These are phyloP conservation scores for Aspergillus quadrilineatus DNA, from an alignment of 2,329 filamentous ascomycete genomes.

Conservation along the genomic window DNA sequence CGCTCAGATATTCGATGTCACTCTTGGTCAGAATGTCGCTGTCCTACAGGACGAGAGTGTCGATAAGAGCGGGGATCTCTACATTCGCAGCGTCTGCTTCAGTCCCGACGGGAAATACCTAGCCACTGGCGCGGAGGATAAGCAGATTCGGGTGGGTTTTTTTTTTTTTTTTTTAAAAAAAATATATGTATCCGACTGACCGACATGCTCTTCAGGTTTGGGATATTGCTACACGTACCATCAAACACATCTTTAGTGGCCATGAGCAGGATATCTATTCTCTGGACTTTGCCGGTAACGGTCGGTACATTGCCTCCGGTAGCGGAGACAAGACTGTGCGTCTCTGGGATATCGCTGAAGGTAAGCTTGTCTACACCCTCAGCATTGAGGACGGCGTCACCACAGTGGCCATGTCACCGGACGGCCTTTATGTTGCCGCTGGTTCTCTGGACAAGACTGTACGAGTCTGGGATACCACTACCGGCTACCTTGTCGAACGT, in stretches of 20 bases:
- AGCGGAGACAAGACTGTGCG: conserved; percentile 92
- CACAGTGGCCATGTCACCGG: conserved; percentile 94
- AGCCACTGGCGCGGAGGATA: conserved; percentile 95
- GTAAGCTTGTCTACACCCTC: conserved; percentile 77
- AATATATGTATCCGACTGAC: background rate
- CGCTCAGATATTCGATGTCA: conserved; percentile 98
- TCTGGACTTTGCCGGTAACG: conserved; percentile 89
- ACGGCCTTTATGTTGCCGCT: conserved; percentile 89
- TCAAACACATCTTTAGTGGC: conserved; percentile 90
- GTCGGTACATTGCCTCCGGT: conserved; percentile 90
- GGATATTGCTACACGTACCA: conserved; percentile 81
- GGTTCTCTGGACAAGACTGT: conserved; percentile 97
- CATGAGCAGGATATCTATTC: conserved; percentile 99
- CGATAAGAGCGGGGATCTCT: conserved; percentile 86
- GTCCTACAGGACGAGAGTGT: conserved; percentile 86
- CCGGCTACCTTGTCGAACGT: conserved; percentile 82
- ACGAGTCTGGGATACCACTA: conserved; percentile 89
- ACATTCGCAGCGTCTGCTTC: conserved; percentile 98
- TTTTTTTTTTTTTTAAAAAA: background rate
- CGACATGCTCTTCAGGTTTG: conserved; percentile 65
- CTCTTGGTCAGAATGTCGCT: conserved; percentile 80
- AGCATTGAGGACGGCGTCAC: conserved; percentile 96
- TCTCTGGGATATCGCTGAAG: conserved; percentile 90
- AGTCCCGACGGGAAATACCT: conserved; percentile 92
- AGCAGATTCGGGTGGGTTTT: conserved; percentile 78